These are phyloP conservation scores for Clonostachys byssicola DNA, from an alignment of 2,329 filamentous ascomycete genomes.

Conservation along the genomic window DNA sequence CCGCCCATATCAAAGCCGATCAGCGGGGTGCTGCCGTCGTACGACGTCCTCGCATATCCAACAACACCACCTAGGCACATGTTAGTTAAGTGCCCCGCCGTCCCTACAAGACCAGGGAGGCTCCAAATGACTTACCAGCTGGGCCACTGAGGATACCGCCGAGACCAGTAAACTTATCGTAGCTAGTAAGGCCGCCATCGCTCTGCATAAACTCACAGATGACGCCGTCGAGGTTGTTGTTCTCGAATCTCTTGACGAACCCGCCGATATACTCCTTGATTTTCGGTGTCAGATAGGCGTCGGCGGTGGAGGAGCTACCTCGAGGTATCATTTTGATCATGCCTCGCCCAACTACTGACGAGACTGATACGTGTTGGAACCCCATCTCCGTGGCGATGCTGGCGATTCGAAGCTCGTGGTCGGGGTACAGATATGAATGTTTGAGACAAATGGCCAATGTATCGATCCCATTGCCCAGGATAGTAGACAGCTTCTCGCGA, in stretches of 20 bases:
- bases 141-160: slow-evolving; percentile 16
- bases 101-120: no score
- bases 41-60: slow-evolving; percentile 15
- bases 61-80: slow-evolving; percentile 15
- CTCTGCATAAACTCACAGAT: slow-evolving; percentile 12
- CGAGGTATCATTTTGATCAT: slow-evolving; percentile 40
- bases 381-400: slow-evolving; percentile 29
- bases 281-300: slow-evolving; percentile 37
- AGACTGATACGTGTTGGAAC: slow-evolving; percentile 21
- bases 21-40: slow-evolving; percentile 13
- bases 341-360: slow-evolving; percentile 14
- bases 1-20: slow-evolving; percentile 38
- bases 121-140: no score
- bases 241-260: slow-evolving; percentile 17
- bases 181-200: slow-evolving; percentile 18
- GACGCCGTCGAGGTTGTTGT: slow-evolving; percentile 11
- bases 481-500: slow-evolving; percentile 48
- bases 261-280: slow-evolving; percentile 21
- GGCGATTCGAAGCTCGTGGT: slow-evolving; percentile 42
- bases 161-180: slow-evolving; percentile 16
- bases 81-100: no score
- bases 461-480: slow-evolving; percentile 57
- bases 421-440: slow-evolving; percentile 63
- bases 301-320: slow-evolving; percentile 35
- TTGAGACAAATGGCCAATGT: slow-evolving; percentile 58